phyloP scores from a whole-genome alignment of 495 filamentous ascomycete genomes.

The Glonium stellatum region DNA sequence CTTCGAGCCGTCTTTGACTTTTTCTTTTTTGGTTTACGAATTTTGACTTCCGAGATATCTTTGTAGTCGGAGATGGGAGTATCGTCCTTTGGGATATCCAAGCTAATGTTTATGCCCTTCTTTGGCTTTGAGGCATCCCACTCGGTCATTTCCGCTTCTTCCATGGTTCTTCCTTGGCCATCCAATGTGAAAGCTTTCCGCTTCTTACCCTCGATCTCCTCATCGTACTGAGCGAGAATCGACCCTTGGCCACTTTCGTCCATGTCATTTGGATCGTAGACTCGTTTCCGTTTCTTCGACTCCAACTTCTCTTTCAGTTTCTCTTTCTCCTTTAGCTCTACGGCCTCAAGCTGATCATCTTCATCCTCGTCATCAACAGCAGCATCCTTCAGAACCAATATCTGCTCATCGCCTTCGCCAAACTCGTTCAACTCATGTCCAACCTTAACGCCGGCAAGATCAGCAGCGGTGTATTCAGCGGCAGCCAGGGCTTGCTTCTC shows the following conservation, averaged over 20 bases:
- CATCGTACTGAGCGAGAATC: constrained; percentile 85
- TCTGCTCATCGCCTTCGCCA: constrained; percentile 64
- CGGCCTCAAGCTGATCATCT: constrained; percentile 84
- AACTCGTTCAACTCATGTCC: constrained; percentile 76
- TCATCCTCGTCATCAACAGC: constrained; percentile 73
- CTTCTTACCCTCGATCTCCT: constrained; percentile 90
- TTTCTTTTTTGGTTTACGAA: constrained; percentile 91
- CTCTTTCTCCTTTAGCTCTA: constrained; percentile 71
- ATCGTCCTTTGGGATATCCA: constrained; percentile 65
- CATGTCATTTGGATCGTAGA: constrained; percentile 75
- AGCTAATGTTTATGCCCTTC: constrained; percentile 63
- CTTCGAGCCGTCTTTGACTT: constrained; percentile 71
- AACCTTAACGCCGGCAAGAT: constrained; percentile 85
- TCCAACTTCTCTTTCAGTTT: constrained; percentile 68
- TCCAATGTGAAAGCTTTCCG: constrained; percentile 82
- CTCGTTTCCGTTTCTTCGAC: constrained; percentile 84
- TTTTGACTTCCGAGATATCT: constrained; percentile 75
- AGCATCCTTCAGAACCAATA: constrained; percentile 85
- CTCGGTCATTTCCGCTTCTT: constrained; percentile 55
- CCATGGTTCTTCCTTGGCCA: constrained; percentile 59
- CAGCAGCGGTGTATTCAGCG: constrained; percentile 65
- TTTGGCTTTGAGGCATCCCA: constrained; percentile 51
- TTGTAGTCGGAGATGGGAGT: constrained; percentile 76
- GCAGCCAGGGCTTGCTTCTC: constrained; percentile 42
- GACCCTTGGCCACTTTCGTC: constrained; percentile 57